phyloP scores from a whole-genome alignment of 306 rosid genomes.

The Geum urbanum region DNA sequence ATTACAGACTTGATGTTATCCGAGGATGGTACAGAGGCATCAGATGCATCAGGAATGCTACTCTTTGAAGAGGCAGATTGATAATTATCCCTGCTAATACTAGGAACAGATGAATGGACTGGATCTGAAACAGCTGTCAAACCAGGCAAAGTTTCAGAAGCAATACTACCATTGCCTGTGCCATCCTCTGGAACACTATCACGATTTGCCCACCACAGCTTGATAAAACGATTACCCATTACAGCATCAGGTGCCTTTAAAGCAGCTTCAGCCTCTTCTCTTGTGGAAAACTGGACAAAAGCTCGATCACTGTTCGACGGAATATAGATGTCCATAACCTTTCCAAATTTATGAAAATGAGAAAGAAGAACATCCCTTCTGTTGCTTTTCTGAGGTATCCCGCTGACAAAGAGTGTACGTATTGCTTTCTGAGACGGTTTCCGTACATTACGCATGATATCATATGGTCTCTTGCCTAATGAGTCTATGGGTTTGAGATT shows the following conservation, averaged over 20 bases:
- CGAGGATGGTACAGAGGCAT: constrained; percentile 41
- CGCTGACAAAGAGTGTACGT: constrained; percentile 86
- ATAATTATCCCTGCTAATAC: constrained; percentile 55
- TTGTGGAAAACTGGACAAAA: constrained; percentile 91
- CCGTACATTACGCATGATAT: constrained; percentile 44
- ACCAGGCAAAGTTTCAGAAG: constrained; percentile 50
- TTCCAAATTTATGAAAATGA: constrained; percentile 90
- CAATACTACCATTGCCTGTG: constrained; percentile 41
- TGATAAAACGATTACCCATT: constrained; percentile 98
- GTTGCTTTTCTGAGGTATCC: constrained; percentile 78
- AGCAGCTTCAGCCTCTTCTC: constrained; percentile 99
- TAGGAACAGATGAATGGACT: constrained; percentile 37
- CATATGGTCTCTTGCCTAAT: constrained; percentile 48
- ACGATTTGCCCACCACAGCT: constrained; percentile 98
- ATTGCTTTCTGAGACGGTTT: constrained; percentile 83
- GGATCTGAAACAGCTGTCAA: constrained; percentile 45
- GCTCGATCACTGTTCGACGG: constrained; percentile 83
- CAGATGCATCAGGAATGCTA: constrained; percentile 29
- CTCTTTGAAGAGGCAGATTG: constrained; percentile 56
- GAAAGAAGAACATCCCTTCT: constrained; percentile 74
- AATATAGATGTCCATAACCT: constrained; percentile 80
- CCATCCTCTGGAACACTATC: constrained; percentile 79
- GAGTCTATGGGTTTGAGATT: constrained; percentile 45
- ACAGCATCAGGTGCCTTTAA: constrained; percentile 91
- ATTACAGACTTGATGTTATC: constrained; percentile 50